Evolutionary conservation across 148 eudicot species (phyloP), one percentile per base, ranked within the genome.

Genomic region (Fagopyrum esculentum): DNA sequence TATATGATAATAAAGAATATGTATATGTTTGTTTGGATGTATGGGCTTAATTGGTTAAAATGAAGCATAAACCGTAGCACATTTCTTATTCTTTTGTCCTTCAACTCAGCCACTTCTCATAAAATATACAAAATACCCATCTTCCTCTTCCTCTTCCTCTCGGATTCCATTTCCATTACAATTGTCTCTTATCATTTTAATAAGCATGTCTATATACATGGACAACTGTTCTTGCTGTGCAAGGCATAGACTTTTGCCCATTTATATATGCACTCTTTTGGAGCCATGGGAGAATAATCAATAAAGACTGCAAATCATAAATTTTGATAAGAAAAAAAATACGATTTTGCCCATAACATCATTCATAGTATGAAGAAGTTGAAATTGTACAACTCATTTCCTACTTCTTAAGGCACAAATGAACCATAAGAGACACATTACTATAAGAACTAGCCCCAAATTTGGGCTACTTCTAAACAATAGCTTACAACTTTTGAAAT

Each of bases 21-120:
- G 12, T 7, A 3, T 2, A 50, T 9, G 13, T 50, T 35, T 35
- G 40, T 35, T 35, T 35, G 40, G 40, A 35, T 35, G 40, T 35
- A 35, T 35, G 40, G 40, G 40, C 1, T 35, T 35, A 35, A 35
- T 35, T 35, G 40, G 40, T 35, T 9, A 1, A 50, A 50, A 50
- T 50, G 10, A 50, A 50, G 54, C 54, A 9, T 50, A 9, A 50
- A 9, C 3, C 12, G 9, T 10, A 50, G 3, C 54, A 7, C 10
- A 50, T 50, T 50, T 50, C 54, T 7, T 56, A 56, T 22, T 17
- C 1, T 56, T 56, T n/a, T 5, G 6, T 56, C 61, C 61, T 56
- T 56, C 61, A 56, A 56, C 61, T 56, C 61, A 6, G 26, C 61
- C 61, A 54, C 57, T 54, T 54, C 57, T 54, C 57, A 54, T 54